A percentile compares a stretch with the other conserved stretches of the same genome.
Evolutionary conservation across 805 yeast species (phyloP).

Genomic region (Candida wancherniae): DNA sequence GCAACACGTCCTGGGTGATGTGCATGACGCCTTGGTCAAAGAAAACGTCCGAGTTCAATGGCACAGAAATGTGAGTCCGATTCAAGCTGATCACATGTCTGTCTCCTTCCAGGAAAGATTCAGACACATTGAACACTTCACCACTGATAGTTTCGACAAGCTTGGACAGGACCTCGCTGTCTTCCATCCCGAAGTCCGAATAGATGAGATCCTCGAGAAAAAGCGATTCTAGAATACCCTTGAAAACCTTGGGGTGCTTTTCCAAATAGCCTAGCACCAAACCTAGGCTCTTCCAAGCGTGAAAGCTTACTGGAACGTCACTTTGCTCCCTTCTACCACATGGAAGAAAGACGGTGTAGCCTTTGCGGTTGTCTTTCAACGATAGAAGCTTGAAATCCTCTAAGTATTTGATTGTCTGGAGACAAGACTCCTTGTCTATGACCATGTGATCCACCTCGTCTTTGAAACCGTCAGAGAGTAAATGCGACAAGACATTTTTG

Average conservation of each 20-base stretch:
- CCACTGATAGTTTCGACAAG: conserved; percentile 24
- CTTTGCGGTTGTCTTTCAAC: conserved; percentile 48
- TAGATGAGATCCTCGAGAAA: conserved; percentile 64
- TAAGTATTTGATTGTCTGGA: conserved; percentile 58
- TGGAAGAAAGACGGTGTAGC: conserved; percentile 77
- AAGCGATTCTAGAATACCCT: conserved; percentile 49
- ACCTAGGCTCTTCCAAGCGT: conserved; percentile 62
- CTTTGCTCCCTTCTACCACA: conserved; percentile 42
- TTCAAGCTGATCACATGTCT: conserved; percentile 28
- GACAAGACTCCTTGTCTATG: conserved; percentile 44
- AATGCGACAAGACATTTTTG: conserved; percentile 54
- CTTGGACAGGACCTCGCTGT: conserved; percentile 11
- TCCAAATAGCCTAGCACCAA: conserved; percentile 57
- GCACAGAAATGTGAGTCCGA: conserved; percentile 28
- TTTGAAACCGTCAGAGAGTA: conserved; percentile 30
- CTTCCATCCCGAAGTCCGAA: conserved; percentile 47
- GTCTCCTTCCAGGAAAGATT: conserved; percentile 17
- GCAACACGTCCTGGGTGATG: conserved; percentile 49
- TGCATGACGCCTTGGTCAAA: conserved; percentile 86
- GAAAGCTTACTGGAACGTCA: no score
- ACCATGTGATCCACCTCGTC: conserved; percentile 24
- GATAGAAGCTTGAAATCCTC: conserved; percentile 48
- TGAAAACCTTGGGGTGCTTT: conserved; percentile 45
- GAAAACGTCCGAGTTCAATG: conserved; percentile 56
- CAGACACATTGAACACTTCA: conserved; percentile 22